These are phyloP conservation scores for Ophiocordyceps polyrhachis-furcata DNA, from an alignment of 2,329 filamentous ascomycete species.

Conservation along the genomic window DNA sequence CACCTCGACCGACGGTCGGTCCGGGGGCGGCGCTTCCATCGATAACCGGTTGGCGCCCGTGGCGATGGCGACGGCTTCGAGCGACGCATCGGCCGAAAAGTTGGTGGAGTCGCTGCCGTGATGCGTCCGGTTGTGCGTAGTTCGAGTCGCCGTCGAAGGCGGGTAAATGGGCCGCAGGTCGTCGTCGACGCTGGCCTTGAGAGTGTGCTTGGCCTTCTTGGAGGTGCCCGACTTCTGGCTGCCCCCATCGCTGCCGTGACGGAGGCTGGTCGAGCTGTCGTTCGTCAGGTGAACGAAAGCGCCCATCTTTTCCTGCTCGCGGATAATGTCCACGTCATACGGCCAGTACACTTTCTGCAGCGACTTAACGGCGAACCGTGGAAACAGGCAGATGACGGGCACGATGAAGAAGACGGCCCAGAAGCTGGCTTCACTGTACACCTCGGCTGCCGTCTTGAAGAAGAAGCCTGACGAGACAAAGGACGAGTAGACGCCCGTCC, in stretches of 20 bases:
- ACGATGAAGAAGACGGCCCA: slow-evolving; percentile 73
- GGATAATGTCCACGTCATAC: slow-evolving; percentile 84
- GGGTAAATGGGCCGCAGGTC: slow-evolving; percentile 87
- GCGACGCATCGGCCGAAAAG: slow-evolving; percentile 50
- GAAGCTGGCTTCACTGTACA: slow-evolving; percentile 67
- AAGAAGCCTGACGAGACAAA: slow-evolving; percentile 34
- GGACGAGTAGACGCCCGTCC: slow-evolving; percentile 71
- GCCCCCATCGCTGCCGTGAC: slow-evolving; percentile 18
- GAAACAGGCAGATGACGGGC: slow-evolving; percentile 65
- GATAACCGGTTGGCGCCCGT: slow-evolving; percentile 34
- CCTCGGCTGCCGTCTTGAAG: slow-evolving; percentile 59
- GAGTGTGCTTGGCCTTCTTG: slow-evolving; percentile 33
- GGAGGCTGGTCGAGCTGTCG: slow-evolving; percentile 14
- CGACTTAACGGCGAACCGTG: slow-evolving; percentile 70
- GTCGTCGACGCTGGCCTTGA: slow-evolving; percentile 55
- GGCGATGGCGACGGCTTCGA: slow-evolving; percentile 10
- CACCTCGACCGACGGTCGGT: slow-evolving; percentile 43
- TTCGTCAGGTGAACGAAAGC: slow-evolving; percentile 52
- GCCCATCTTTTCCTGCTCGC: slow-evolving; percentile 73
- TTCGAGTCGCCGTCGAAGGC: slow-evolving; percentile 65
- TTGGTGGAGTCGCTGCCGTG: slow-evolving; percentile 91
- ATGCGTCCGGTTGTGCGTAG: slow-evolving; percentile 67
- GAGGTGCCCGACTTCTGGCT: slow-evolving; percentile 31
- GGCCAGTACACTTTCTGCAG: slow-evolving; percentile 90
- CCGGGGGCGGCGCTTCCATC: slow-evolving; percentile 27